Evolutionary conservation across 1,139 yeast species (phyloP).

Genomic region (Debaryomycetaceae sp.): DNA sequence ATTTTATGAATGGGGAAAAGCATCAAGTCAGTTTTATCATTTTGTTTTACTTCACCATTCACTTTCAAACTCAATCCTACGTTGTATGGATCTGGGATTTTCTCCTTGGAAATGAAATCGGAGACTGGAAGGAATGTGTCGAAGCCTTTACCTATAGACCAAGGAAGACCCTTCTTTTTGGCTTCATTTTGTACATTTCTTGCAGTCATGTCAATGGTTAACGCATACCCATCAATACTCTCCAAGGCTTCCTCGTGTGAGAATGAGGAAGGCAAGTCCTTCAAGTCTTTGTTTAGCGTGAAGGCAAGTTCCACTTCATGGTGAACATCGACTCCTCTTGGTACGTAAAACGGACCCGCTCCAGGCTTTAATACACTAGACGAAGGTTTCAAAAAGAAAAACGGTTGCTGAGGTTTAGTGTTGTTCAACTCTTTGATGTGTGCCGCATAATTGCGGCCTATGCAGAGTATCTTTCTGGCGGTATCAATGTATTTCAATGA

Average conservation of each 20-base stretch:
- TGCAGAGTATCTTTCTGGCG: conserved; percentile 84
- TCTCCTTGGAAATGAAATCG: conserved; percentile 58
- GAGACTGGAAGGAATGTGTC: conserved; percentile 92
- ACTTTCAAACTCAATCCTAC: conserved; percentile 64
- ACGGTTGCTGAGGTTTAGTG: conserved; percentile 75
- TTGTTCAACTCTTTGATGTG: conserved; percentile 90
- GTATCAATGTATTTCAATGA: conserved; percentile 56
- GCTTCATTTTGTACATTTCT: conserved; percentile 95
- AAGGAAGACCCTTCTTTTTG: conserved; percentile 89
- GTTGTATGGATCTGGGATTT: conserved; percentile 71
- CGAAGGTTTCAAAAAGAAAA: conserved; percentile 85
- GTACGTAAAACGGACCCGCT: conserved; percentile 76
- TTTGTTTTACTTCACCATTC: conserved; percentile 69
- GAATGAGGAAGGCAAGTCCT: conserved; percentile 59
- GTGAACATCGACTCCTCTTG: conserved; percentile 77
- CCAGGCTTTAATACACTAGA: conserved; percentile 61
- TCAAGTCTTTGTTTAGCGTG: conserved; percentile 60
- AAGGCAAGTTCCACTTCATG: conserved; percentile 93
- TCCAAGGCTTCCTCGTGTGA: conserved; percentile 68
- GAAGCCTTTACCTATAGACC: conserved; percentile 96
- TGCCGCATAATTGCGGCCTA: conserved; percentile 94
- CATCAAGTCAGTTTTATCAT: conserved; percentile 82
- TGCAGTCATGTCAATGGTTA: conserved; percentile 92
- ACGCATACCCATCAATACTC: conserved; percentile 77
- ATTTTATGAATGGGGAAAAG: conserved; percentile 81